Evolutionary conservation across 1,284 basidiomycete species (phyloP).

Genomic region (Rhodotorula glutinis): DNA sequence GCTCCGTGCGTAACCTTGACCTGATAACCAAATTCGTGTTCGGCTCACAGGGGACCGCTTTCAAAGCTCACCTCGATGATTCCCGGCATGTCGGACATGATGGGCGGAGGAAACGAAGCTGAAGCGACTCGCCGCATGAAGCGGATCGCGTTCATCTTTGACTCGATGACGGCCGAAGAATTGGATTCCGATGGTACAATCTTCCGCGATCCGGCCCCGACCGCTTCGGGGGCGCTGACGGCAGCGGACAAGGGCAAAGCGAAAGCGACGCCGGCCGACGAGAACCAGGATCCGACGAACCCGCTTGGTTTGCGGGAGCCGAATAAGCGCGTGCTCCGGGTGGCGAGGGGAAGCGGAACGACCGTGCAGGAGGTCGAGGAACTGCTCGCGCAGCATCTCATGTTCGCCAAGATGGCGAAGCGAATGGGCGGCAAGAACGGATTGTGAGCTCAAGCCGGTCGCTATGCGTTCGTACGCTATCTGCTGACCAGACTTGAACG

Average conservation of each 20-base stretch:
- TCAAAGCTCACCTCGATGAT: conserved; percentile 99
- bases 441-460: conserved; percentile 54
- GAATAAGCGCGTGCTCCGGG: conserved; percentile 80
- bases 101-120: conserved; percentile 77
- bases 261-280: conserved; percentile 39
- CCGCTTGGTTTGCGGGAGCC: conserved; percentile 39
- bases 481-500: neutral
- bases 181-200: conserved; percentile 91
- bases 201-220: conserved; percentile 53
- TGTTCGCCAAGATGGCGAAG: conserved; percentile 98
- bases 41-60: conserved; percentile 74
- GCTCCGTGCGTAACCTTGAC: too few species aligned
- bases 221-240: neutral
- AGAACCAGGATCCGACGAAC: neutral
- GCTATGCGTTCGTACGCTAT: neutral
- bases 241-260: conserved; percentile 17
- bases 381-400: conserved; percentile 86
- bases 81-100: conserved; percentile 85
- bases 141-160: conserved; percentile 97
- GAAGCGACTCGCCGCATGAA: conserved; percentile 81
- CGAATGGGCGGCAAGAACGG: conserved; percentile 95
- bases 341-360: conserved; percentile 93
- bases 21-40: too few species aligned
- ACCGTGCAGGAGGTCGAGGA: conserved; percentile 96
- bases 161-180: conserved; percentile 91